Evolutionary conservation across 1,139 yeast species (phyloP).

Genomic region (Nematodospora anomalae): DNA sequence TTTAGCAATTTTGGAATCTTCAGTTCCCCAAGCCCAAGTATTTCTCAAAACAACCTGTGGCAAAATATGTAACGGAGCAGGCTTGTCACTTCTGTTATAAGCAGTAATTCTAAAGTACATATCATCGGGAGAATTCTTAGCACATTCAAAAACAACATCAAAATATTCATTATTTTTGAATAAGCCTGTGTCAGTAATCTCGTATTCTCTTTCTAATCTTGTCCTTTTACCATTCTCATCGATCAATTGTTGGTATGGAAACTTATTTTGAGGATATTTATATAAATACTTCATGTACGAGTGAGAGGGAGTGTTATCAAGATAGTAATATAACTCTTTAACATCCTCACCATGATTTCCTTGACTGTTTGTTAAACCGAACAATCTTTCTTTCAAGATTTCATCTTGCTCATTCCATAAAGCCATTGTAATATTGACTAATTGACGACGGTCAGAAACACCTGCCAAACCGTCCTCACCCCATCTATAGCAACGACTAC

Average conservation of each 20-base stretch:
- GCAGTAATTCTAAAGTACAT: constrained; percentile 85
- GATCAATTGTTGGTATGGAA: constrained; percentile 78
- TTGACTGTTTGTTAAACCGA: constrained; percentile 89
- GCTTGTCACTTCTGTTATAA: constrained; percentile 76
- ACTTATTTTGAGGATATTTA: constrained; percentile 85
- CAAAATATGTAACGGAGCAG: constrained; percentile 84
- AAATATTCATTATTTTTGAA: constrained; percentile 82
- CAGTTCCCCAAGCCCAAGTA: constrained; percentile 89
- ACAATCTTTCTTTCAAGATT: constrained; percentile 81
- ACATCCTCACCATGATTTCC: constrained; percentile 98
- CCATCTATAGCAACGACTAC: constrained; percentile 87
- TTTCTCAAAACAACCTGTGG: constrained; percentile 89
- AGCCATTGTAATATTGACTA: constrained; percentile 74
- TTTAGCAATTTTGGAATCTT: constrained; percentile 44
- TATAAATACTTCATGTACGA: constrained; percentile 90
- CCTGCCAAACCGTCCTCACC: constrained; percentile 98
- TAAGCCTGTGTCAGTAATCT: constrained; percentile 71
- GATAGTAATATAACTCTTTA: constrained; percentile 76
- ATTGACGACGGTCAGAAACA: constrained; percentile 81
- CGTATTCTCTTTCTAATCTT: constrained; percentile 68
- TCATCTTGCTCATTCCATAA: constrained; percentile 92
- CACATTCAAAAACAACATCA: constrained; percentile 90
- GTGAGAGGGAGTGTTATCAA: constrained; percentile 93
- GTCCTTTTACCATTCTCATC: constrained; percentile 66
- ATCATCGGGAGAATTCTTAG: constrained; percentile 84